A percentile compares a stretch with the other conserved stretches of the same genome.
Evolutionary conservation across 2,329 filamentous ascomycete species (phyloP).

Genomic region (Colletotrichum spinosum): DNA sequence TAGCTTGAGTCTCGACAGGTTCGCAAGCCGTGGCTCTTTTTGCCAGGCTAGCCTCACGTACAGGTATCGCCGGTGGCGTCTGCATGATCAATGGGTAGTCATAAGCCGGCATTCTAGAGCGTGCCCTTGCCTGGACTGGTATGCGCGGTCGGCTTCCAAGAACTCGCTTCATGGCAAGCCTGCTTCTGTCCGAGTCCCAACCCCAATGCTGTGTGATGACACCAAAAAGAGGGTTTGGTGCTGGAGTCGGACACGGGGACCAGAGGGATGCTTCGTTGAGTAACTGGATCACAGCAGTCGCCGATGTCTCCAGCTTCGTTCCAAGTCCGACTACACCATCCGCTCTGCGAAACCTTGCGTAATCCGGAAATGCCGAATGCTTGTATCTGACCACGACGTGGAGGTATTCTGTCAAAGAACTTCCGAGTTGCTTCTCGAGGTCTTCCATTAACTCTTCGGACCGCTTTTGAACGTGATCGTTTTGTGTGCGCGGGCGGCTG

Average conservation of each 20-base stretch:
- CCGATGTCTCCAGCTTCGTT: slow-evolving; percentile 65
- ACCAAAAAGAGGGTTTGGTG: slow-evolving; percentile 53
- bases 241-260: slow-evolving; percentile 57
- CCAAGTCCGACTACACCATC: slow-evolving; percentile 52
- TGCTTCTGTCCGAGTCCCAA: slow-evolving; percentile 60
- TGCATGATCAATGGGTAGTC: slow-evolving; percentile 1
- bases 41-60: slow-evolving; percentile 30
- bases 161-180: slow-evolving; percentile 54
- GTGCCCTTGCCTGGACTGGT: slow-evolving; percentile 3
- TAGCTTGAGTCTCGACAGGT: slow-evolving; percentile 8
- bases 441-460: slow-evolving; percentile 70
- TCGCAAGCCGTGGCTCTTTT: slow-evolving; percentile 14
- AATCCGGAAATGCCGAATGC: slow-evolving; percentile 65
- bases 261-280: slow-evolving; percentile 62
- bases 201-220: slow-evolving; percentile 63
- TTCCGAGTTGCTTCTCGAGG: slow-evolving; percentile 67
- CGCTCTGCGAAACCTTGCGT: slow-evolving; percentile 39
- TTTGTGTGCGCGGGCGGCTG: slow-evolving; percentile 4
- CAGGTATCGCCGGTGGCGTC: slow-evolving; percentile 22
- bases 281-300: slow-evolving; percentile 61
- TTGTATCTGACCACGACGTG: slow-evolving; percentile 64
- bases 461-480: slow-evolving; percentile 49
- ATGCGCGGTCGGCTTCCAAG: slow-evolving; percentile 33
- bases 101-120: not conserved
- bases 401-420: slow-evolving; percentile 60